Evolutionary conservation across 2,329 filamentous ascomycete species (phyloP), one percentile per base, ranked within the genome.

Genomic region (Escovopsis sp.): DNA sequence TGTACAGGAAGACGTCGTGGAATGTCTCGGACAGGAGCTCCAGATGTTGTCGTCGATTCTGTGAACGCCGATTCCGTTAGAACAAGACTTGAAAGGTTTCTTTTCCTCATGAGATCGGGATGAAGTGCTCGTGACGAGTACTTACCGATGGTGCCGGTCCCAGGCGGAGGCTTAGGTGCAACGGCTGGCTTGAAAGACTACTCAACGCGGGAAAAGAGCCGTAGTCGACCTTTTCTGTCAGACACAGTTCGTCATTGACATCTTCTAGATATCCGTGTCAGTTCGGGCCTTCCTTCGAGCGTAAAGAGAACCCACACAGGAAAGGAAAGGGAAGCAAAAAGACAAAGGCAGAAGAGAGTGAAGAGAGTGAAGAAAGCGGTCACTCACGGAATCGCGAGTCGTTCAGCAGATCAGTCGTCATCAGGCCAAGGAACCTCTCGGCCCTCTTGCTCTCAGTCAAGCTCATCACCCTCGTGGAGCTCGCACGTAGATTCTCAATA

Each of bases 101-200:
- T 3, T 12, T n/a, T 18, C 11, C 12, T 6, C 4, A 25, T 11
- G n/a, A 15, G 7, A 5, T 21, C 8, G 14, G 5, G 2, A n/a
- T n/a, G 15, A 18, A 3, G 5, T 7, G 30, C 8, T 23, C 11
- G 21, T 23, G 21, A 11, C 8, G 23, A 8, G 12, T 14, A 51
- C 62, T 34, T 54, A 73, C 69, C 11, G 68, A 68, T 27, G 63
- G 61, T 1, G 55, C 52, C 3, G 71, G 69, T 0, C 70, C 71
- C 16, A 70, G 48, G n/a, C 61, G 53, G 5, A 73, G 50, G 2
- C 60, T 51, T 11, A 63, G 49, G 29, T 66, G 56, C 2, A 70
- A 51, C 0, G 63, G 54, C 1, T 50, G 43, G 1, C 49, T 49
- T 14, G 52, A 45, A 13, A 50, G 50, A 27, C 55, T 60, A 29